phyloP scores from a whole-genome alignment of 345 rosid species.

The Eucalyptus cloeziana region DNA sequence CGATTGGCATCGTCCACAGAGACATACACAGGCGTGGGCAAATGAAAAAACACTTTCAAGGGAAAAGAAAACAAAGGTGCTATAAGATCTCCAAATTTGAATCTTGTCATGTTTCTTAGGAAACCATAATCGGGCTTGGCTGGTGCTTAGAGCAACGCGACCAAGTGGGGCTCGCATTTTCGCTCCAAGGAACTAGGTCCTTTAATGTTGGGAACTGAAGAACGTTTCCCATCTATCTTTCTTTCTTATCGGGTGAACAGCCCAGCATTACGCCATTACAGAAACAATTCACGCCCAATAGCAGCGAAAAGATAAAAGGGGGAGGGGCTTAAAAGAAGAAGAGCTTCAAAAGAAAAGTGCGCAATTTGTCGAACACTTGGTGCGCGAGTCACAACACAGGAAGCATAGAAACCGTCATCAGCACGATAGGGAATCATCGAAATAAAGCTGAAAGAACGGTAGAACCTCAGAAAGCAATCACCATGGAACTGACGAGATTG shows the following conservation, averaged over 20 bases:
- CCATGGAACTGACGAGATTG: neutral
- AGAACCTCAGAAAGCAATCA: neutral
- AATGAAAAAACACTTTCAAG: neutral
- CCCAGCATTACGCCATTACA: neutral
- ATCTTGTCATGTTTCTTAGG: neutral
- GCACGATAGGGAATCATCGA: neutral
- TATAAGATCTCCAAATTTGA: neutral
- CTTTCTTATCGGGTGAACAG: neutral
- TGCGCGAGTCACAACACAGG: neutral
- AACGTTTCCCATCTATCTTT: neutral
- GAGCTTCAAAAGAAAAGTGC: rapidly evolving
- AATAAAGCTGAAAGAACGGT: neutral
- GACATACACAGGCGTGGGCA: neutral
- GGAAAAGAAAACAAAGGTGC: neutral
- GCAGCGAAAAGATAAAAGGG: neutral
- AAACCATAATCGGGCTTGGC: neutral
- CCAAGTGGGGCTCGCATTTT: neutral
- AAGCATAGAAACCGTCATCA: neutral
- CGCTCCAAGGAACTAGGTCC: neutral
- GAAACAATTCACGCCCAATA: neutral
- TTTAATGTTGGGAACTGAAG: neutral
- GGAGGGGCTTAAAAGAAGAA: rapidly evolving
- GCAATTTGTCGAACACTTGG: neutral
- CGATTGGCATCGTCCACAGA: neutral
- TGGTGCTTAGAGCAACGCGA: neutral